These are phyloP conservation scores for Flaveria brownii DNA, from an alignment of 129 eudicot species.

Conservation along the genomic window DNA sequence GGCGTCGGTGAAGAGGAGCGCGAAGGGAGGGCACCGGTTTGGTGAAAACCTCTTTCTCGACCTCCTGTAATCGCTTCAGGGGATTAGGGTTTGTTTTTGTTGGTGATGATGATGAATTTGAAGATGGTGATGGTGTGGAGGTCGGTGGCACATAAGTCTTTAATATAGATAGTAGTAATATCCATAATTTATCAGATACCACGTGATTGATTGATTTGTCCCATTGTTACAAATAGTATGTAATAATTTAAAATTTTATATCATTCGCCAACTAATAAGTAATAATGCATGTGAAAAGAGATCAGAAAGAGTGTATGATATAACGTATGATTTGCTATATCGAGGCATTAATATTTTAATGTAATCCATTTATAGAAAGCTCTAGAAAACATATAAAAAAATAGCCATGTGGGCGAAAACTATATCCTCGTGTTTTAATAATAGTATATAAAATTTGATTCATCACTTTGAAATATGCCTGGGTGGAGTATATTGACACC, in stretches of 20 bases:
- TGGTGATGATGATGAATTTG: too few species aligned
- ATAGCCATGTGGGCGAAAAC: neutral
- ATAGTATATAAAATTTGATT: too few species aligned
- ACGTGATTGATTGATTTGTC: neutral
- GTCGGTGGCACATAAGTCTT: too few species aligned
- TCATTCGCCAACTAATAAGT: neutral
- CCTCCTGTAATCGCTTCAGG: too few species aligned
- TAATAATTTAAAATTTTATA: neutral
- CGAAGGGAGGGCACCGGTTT: too few species aligned
- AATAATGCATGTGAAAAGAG: conserved; percentile 1
- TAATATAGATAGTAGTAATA: too few species aligned
- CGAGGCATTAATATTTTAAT: neutral
- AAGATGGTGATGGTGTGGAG: too few species aligned
- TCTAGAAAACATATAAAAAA: neutral
- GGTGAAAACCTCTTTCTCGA: too few species aligned
- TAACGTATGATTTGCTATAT: neutral
- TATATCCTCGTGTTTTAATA: neutral
- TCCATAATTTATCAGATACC: neutral
- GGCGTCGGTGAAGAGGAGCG: too few species aligned
- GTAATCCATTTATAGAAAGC: neutral
- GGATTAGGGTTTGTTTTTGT: too few species aligned
- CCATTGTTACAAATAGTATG: neutral
- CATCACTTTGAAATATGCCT: too few species aligned
- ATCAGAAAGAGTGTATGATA: neutral
- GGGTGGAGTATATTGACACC: too few species aligned